Evolutionary conservation across 306 rosid species (phyloP), one percentile per base, ranked within the genome.

Genomic region (Rosa multiflora): DNA sequence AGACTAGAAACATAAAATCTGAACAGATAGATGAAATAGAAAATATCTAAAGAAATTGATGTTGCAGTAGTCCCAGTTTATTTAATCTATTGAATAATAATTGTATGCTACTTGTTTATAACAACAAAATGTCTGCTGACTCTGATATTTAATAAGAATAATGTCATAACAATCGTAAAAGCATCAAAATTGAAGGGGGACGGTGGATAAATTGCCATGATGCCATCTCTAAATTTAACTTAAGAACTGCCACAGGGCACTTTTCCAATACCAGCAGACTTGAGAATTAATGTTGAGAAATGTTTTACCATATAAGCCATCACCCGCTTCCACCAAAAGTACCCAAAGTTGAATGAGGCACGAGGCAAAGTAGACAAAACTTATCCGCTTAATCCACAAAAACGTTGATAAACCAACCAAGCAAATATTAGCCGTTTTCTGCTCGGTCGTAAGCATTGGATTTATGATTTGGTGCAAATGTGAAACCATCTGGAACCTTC

Each of bases 401-500:
- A 12, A 10, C 43, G 18, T 35, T 18, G 49, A 37, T 8, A 55
- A 9, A 12, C 44, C 44, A 56, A 56, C 63, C 29, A 15, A 5
- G 56, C 63, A 64, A 26, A 61, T 37, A 48, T 92, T 59, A 94
- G 69, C 97, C 97, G 76, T 94, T 94, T 78, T 94, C 97, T 32
- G 97, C 97, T 40, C 88, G 87, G 82, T 94, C 97, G n/a, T 94
- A 90, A 46, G 97, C 88, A 80, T 94, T 94, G 66, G 98, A 94
- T 78, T 92, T 94, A 76, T 94, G 98, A 90, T 94, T 94, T 2
- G 98, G 97, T 5, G 95, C 85, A 81, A 94, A 94, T 21, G 87
- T 70, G 81, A 90, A 88, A 58, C 82, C 97, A 18, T 92, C 97
- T 10, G 97, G 98, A 85, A 94, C 98, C 83, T 94, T 94, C 58